These are phyloP conservation scores for Osmanthus fragrans DNA, from an alignment of 257 asterid species.

Conservation along the genomic window DNA sequence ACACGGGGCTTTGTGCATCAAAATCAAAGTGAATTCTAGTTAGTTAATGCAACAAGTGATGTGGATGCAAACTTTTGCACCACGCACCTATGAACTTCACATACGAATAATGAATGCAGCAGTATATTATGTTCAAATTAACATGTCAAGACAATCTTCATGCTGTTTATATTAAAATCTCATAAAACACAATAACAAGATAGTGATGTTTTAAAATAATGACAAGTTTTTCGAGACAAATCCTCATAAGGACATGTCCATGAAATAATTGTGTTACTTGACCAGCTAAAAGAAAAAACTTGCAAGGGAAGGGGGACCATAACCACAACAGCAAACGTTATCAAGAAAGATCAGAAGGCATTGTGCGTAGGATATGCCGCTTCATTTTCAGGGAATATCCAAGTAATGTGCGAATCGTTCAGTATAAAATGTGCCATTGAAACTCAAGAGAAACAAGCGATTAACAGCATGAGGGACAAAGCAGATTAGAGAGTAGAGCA, in stretches of 20 bases:
- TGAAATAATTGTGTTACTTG: conserved; percentile 9
- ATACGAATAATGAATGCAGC: neutral
- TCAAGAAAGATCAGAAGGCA: conserved; percentile 27
- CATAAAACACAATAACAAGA: conserved; percentile 5
- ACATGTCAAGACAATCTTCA: neutral
- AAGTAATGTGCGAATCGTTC: conserved; percentile 37
- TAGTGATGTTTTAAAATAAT: conserved; percentile 6
- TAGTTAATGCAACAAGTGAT: too few species aligned
- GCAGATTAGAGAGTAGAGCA: conserved; percentile 27
- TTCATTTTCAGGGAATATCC: conserved; percentile 44
- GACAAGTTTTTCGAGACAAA: neutral
- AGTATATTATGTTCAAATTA: conserved; percentile 8
- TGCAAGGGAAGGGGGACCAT: conserved; percentile 41
- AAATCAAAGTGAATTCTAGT: neutral
- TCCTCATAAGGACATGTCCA: conserved; percentile 8
- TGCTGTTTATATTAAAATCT: neutral
- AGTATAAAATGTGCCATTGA: conserved; percentile 27
- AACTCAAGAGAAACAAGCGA: conserved; percentile 24
- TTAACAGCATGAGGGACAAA: conserved; percentile 9
- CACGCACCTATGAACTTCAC: too few species aligned
- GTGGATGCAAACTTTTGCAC: too few species aligned
- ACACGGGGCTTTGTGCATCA: neutral
- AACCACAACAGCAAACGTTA: conserved; percentile 25
- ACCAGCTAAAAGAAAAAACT: conserved; percentile 14
- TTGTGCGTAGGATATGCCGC: conserved; percentile 47